Percentiles rank a stretch among this genome's conserved stretches.
These are phyloP conservation scores for Skeletonema potamos DNA, from an alignment of 108 stramenopile species.

Conservation along the genomic window DNA sequence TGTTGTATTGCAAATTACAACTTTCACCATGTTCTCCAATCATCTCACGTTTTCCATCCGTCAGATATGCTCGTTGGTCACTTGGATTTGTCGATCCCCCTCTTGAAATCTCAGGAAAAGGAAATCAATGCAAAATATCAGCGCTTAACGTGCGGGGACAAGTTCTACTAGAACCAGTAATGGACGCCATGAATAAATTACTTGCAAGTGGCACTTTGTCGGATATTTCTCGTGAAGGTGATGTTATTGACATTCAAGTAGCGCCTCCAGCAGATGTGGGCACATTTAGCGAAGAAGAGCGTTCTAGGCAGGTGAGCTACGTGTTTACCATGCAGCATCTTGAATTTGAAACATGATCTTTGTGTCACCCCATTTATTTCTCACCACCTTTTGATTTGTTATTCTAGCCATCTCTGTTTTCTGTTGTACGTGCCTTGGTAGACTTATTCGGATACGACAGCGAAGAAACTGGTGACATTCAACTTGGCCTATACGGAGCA, in stretches of 20 bases:
- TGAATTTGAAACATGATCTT: not conserved
- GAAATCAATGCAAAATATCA: constrained; percentile 79
- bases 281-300: constrained; percentile 92
- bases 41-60: not conserved
- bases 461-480: constrained; percentile 78
- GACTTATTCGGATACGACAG: constrained; percentile 81
- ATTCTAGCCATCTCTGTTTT: constrained; percentile 76
- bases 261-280: constrained; percentile 80
- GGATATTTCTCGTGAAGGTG: constrained; percentile 30
- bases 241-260: constrained; percentile 67
- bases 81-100: constrained; percentile 94
- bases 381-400: not conserved
- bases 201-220: constrained; percentile 55
- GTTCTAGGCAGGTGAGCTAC: constrained; percentile 81
- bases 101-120: constrained; percentile 83
- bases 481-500: constrained; percentile 94
- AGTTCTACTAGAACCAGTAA: constrained; percentile 79
- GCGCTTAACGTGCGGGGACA: constrained; percentile 85
- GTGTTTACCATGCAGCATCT: not conserved
- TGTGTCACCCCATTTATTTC: not conserved
- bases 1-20: not conserved
- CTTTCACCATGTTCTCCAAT: not conserved
- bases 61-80: constrained; percentile 88
- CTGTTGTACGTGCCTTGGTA: constrained; percentile 87
- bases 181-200: constrained; percentile 72